Evolutionary conservation across 1,284 basidiomycete species (phyloP).

Genomic region (Ganoderma multipileum): DNA sequence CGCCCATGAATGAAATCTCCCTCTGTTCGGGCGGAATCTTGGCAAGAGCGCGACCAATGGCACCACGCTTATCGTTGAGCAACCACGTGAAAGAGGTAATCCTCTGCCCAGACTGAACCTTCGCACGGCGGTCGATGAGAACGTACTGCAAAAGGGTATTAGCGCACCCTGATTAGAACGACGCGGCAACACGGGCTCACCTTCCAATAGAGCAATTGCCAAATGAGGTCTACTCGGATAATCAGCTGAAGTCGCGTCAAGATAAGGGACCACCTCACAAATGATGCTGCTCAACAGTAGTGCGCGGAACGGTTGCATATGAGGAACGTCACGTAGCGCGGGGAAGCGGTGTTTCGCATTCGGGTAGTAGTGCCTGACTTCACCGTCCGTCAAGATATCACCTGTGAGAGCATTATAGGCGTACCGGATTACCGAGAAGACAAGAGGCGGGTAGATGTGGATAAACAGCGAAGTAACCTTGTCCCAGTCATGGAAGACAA

Average conservation of each 20-base stretch:
- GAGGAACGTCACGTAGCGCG: slow-evolving; percentile 70
- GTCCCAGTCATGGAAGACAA: slow-evolving; percentile 95
- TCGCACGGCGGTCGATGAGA: slow-evolving; percentile 81
- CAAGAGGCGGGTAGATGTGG: slow-evolving; percentile 88
- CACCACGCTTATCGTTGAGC: slow-evolving; percentile 84
- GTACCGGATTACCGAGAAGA: slow-evolving; percentile 88
- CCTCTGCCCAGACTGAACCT: slow-evolving; percentile 87
- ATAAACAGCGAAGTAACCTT: slow-evolving; percentile 93
- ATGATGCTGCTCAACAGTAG: slow-evolving; percentile 75
- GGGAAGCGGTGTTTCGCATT: slow-evolving; percentile 81
- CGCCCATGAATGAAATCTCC: slow-evolving; percentile 80
- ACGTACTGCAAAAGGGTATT: slow-evolving; percentile 65
- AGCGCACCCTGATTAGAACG: not conserved
- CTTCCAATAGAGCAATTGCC: slow-evolving; percentile 93
- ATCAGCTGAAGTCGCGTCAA: slow-evolving; percentile 22
- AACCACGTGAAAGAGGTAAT: slow-evolving; percentile 88
- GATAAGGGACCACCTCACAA: slow-evolving; percentile 55
- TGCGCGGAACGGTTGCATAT: slow-evolving; percentile 67
- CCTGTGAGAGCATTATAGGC: not conserved
- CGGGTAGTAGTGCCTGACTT: slow-evolving; percentile 81
- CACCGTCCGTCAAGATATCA: not conserved
- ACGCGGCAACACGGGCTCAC: slow-evolving; percentile 42
- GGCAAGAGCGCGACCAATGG: slow-evolving; percentile 77
- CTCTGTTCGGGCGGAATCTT: slow-evolving; percentile 67
- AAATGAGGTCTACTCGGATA: slow-evolving; percentile 72